A percentile compares a stretch with the other conserved stretches of the same genome.
phyloP scores from a whole-genome alignment of 768 basidiomycete genomes.

The Mycena latifolia region DNA sequence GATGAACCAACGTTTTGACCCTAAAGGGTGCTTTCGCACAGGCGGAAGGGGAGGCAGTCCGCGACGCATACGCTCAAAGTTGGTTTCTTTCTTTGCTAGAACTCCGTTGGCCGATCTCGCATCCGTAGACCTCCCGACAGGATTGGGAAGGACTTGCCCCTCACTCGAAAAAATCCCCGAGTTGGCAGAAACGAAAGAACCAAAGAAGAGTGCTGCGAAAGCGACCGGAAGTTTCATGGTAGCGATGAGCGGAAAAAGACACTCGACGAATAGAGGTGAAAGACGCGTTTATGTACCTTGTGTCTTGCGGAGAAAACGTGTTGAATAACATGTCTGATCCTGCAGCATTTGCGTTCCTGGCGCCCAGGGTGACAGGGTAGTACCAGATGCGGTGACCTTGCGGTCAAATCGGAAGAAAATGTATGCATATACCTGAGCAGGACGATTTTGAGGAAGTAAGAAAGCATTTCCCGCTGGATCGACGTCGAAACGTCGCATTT shows the following conservation, averaged over 20 bases:
- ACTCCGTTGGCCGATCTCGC: background rate
- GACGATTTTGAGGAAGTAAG: background rate
- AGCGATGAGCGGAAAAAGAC: background rate
- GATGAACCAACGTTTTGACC: conserved; percentile 3
- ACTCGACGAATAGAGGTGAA: background rate
- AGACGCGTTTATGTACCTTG: background rate
- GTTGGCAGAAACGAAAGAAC: conserved; percentile 18
- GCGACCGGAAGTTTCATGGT: conserved; percentile 17
- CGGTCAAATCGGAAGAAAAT: background rate
- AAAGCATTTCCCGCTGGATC: too few relatives aligned
- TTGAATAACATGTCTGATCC: background rate
- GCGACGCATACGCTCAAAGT: conserved; percentile 17
- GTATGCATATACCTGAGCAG: background rate
- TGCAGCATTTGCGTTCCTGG: conserved; percentile 3
- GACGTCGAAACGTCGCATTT: too few relatives aligned
- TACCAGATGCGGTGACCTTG: background rate
- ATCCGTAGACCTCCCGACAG: background rate
- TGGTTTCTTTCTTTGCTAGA: conserved; percentile 13
- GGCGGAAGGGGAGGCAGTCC: conserved; percentile 24
- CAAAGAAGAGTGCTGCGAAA: background rate
- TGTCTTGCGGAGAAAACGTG: background rate
- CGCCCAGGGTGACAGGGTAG: background rate
- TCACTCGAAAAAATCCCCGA: conserved; percentile 3
- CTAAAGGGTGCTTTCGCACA: background rate
- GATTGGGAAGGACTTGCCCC: conserved; percentile 1